Evolutionary conservation across 352 stramenopile genomes (phyloP).

Genomic region (Pilasporangium apinafurcum): DNA sequence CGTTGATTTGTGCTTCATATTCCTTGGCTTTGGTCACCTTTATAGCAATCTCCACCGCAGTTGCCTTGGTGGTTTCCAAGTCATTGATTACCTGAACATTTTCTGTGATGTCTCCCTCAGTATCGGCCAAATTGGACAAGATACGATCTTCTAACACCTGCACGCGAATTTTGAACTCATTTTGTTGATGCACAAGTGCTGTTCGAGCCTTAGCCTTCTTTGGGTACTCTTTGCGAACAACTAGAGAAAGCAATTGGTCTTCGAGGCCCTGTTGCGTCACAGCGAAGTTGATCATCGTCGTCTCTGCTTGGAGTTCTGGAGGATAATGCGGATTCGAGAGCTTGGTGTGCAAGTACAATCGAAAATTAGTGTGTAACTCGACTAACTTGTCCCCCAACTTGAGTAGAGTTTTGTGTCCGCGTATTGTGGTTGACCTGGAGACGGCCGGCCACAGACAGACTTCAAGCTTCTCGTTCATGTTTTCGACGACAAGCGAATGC

Average conservation of each 20-base stretch:
- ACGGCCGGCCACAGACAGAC: slow-evolving; percentile 85
- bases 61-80: slow-evolving; percentile 91
- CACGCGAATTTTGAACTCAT: slow-evolving; percentile 87
- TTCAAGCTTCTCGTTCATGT: slow-evolving; percentile 85
- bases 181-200: slow-evolving; percentile 84
- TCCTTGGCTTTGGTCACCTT: slow-evolving; percentile 74
- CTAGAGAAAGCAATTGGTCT: slow-evolving; percentile 84
- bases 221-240: slow-evolving; percentile 88
- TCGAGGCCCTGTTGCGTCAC: slow-evolving; percentile 88
- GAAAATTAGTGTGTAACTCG: slow-evolving; percentile 75
- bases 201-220: slow-evolving; percentile 76
- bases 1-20: slow-evolving; percentile 75
- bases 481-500: slow-evolving; percentile 81
- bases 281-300: slow-evolving; percentile 90
- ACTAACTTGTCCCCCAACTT: slow-evolving; percentile 87
- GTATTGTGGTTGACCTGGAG: slow-evolving; percentile 56
- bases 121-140: slow-evolving; percentile 69
- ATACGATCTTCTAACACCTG: slow-evolving; percentile 88
- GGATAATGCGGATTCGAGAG: slow-evolving; percentile 91
- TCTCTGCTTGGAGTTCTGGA: slow-evolving; percentile 88
- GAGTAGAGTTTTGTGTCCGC: slow-evolving; percentile 66
- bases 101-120: slow-evolving; percentile 89
- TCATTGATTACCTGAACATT: slow-evolving; percentile 95
- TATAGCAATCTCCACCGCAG: slow-evolving; percentile 76
- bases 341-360: slow-evolving; percentile 90